Conservation (phyloP, 164 flowering plant species). For the Vitis labrusca region DNA sequence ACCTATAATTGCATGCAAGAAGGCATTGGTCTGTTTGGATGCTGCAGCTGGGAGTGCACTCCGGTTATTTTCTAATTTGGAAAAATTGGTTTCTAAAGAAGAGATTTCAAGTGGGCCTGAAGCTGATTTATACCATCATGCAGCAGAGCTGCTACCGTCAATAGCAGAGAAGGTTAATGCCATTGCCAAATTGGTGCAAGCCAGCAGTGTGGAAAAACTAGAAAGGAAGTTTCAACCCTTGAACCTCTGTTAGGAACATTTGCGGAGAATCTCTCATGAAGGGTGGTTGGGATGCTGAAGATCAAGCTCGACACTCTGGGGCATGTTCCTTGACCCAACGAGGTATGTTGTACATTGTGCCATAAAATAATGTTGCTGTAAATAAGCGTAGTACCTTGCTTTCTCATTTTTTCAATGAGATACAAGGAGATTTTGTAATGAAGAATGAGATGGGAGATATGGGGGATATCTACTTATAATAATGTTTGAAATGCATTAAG, state of each 20-base stretch:
- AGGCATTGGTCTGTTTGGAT: constrained; percentile 44
- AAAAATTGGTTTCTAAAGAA: constrained; percentile 15
- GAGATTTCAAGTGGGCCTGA: constrained; percentile 11
- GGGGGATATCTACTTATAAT: no score
- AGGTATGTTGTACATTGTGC: not conserved
- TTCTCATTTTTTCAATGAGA: not conserved
- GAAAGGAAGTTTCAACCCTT: constrained; percentile 15
- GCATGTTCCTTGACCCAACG: not conserved
- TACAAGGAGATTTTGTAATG: not conserved
- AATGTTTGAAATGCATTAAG: no score
- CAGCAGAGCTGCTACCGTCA: constrained; percentile 34
- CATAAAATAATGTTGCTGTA: not conserved
- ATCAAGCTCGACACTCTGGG: constrained; percentile 8
- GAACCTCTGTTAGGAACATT: constrained; percentile 34
- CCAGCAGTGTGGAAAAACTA: constrained; percentile 4
- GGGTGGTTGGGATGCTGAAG: constrained; percentile 30
- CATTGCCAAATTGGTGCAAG: constrained; percentile 29
- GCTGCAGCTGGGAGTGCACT: constrained; percentile 41
- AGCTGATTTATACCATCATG: constrained; percentile 33
- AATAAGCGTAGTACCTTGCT: not conserved
- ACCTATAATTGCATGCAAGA: constrained; percentile 31
- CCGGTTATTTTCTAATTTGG: constrained; percentile 34
- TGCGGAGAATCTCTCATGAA: constrained; percentile 28
- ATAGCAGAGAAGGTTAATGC: constrained; percentile 40
- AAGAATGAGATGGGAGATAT: not conserved